Evolutionary conservation across 805 yeast species (phyloP).

Genomic region (Candida sphagnicola): DNA sequence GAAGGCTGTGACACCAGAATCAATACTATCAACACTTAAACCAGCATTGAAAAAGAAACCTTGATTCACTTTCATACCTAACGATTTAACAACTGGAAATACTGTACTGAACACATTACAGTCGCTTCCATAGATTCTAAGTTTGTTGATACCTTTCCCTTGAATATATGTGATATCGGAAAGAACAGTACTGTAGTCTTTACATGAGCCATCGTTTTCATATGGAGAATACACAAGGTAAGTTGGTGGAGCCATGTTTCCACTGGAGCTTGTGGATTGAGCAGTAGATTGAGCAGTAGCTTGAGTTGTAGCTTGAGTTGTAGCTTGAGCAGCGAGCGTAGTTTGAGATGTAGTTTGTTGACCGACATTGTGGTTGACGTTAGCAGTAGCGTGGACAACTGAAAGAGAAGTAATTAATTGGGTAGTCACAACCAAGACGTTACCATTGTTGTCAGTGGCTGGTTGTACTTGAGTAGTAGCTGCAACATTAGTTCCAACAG

Average conservation of each 20-base stretch:
- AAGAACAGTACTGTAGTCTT: constrained; percentile 48
- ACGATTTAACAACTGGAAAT: constrained; percentile 50
- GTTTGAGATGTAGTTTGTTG: constrained; percentile 8
- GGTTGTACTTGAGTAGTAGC: constrained; percentile 11
- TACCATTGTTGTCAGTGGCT: constrained; percentile 6
- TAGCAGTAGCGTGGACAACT: not conserved
- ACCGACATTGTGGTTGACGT: not conserved
- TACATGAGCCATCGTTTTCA: constrained; percentile 64
- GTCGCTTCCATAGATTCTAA: constrained; percentile 86
- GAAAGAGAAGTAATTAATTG: not conserved
- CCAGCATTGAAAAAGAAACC: constrained; percentile 72
- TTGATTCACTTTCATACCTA: constrained; percentile 76
- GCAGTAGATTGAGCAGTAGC: constrained; percentile 23
- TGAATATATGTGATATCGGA: constrained; percentile 57
- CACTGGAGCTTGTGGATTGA: constrained; percentile 5
- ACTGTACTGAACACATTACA: constrained; percentile 67
- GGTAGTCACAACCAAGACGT: not conserved
- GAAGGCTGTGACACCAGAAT: constrained; percentile 50
- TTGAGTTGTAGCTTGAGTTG: constrained; percentile 16
- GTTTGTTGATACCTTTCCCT: constrained; percentile 55
- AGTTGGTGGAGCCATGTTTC: constrained; percentile 41
- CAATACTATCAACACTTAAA: constrained; percentile 68
- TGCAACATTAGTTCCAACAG: constrained; percentile 14
- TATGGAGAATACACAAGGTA: constrained; percentile 80
- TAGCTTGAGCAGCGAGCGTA: constrained; percentile 8